Base-by-base conservation (phyloP, 2,329 filamentous ascomycete genomes). In the Sphaerulina populicola region DNA sequence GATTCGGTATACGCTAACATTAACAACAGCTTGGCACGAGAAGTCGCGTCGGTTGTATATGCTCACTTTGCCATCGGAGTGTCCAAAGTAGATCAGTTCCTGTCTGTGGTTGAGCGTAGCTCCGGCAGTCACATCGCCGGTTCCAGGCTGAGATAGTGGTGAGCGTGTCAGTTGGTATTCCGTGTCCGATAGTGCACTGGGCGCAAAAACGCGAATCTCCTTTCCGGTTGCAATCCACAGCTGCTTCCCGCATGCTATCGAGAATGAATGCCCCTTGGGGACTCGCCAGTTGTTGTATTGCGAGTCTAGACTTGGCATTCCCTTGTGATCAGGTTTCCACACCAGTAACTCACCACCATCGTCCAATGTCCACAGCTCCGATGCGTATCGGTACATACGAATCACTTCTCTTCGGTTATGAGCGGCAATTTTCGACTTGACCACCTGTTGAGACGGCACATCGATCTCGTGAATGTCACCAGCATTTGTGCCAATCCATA, bases 311-410 rank as follows among this genome's bases (percentile, higher is more conserved):
- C 81, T 91, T 1, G 90, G 89, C 27, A 83, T 77, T 0, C 85
- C 83, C n/a, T 80, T 76, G 5, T 60, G 57, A 61, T 89, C 86
- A 3, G 90, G 83, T 1, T 81, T 82, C 93, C 93, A 98, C 4
- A 97, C 79, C 58, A 88, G 82, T 11, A 98, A 72, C 41, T 85
- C 86, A 9, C 93, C 93, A 42, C 85, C 82, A 57, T 96, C 90
- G 65, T 97, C 93, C 43, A 98, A 69, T 0, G 90, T 90, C 93
- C 93, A 98, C 66, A 98, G 80, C 63, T 96, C 87, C 59, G 88
- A 88, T 56, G 81, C 84, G 67, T 94, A 85, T 36, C 93, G 82
- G 64, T 88, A 85, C 38, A 98, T 94, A 61, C 83, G 88, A 57
- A 87, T 79, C 45, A 98, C 79, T 60, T 94, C 87, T 55, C 82